A percentile compares a stretch with the other conserved stretches of the same genome.
These are phyloP conservation scores for Posidonia oceanica DNA, from an alignment of 116 monocot species.

Conservation along the genomic window DNA sequence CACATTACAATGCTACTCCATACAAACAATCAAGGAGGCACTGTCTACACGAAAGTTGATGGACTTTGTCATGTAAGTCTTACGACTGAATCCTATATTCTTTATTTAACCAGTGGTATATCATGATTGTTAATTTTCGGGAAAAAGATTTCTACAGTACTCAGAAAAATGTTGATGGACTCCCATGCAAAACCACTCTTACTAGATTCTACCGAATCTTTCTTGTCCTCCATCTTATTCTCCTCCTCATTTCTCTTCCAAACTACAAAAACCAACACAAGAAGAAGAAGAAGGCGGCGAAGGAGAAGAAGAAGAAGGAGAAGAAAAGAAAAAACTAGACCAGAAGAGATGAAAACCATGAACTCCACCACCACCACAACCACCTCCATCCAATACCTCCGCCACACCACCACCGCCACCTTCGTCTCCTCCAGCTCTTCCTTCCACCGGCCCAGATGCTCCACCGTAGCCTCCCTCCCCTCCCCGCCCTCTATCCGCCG, in stretches of 20 bases:
- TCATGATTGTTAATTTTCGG: no score
- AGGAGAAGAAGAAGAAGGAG: neutral
- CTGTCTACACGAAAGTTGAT: no score
- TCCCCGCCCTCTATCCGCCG: conserved; percentile 11
- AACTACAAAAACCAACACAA: neutral
- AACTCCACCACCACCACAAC: neutral
- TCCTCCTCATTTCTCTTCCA: neutral
- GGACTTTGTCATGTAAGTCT: no score
- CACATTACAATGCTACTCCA: no score
- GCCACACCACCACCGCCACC: neutral
- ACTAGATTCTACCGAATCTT: no score
- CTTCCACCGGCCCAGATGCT: neutral
- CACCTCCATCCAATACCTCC: neutral
- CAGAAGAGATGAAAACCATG: neutral
- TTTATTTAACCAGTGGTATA: no score
- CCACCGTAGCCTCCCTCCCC: neutral
- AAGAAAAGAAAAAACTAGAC: neutral
- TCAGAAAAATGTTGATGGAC: no score
- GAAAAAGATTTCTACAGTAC: no score
- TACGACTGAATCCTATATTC: no score
- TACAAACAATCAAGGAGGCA: no score
- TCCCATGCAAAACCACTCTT: no score
- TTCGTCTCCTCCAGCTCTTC: neutral
- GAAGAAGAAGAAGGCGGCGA: neutral
- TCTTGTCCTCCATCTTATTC: no score